Base-by-base conservation (phyloP, 2,329 filamentous ascomycete species). In the Colletotrichum sp. region DNA sequence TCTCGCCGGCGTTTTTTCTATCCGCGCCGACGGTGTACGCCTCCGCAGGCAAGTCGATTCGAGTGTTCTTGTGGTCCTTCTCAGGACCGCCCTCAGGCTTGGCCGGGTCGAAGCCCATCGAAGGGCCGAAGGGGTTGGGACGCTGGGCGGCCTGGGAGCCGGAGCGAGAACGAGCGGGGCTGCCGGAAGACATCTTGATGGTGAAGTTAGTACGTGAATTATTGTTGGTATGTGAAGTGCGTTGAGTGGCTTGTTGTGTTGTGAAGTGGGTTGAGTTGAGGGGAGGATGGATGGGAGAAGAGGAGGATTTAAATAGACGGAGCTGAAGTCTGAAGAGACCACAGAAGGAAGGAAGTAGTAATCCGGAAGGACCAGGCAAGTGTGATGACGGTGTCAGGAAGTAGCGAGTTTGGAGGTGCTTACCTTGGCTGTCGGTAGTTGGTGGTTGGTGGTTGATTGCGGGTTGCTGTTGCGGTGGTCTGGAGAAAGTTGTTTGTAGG, bases 11-110 rank as follows among this genome's bases (percentile, higher is more conserved):
- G 9, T 77, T 75, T 80, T 85, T 63, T 30, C 59, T 30, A 43
- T 34, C 26, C 64, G 34, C 52, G 57, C 65, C 66, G 67, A 34
- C 76, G 6, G 85, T 76, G 78, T 89, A 93, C 0, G 91, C 91
- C 79, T 92, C 91, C 0, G 90, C 84, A 0, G 91, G 91, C 1
- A 93, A 80, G 70, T 93, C 92, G 77, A 92, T 85, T 7, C 91
- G 89, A 0, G 84, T 86, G 67, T 87, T 87, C 1, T 80, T 81
- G 76, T 87, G 87, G 7, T 80, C 78, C 4, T 79, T 75, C 15
- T 77, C 72, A n/a, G 67, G 55, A 1, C 76, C 70, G 6, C 81
- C 75, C 48, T 84, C 76, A 16, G 84, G 80, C 9, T 83, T 80
- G 8, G 85, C 87, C 4, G 88, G 88, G 75, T 90, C 89, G 30